Evolutionary conservation across 2,329 filamentous ascomycete species (phyloP).

Genomic region (Microascus cirrosus): DNA sequence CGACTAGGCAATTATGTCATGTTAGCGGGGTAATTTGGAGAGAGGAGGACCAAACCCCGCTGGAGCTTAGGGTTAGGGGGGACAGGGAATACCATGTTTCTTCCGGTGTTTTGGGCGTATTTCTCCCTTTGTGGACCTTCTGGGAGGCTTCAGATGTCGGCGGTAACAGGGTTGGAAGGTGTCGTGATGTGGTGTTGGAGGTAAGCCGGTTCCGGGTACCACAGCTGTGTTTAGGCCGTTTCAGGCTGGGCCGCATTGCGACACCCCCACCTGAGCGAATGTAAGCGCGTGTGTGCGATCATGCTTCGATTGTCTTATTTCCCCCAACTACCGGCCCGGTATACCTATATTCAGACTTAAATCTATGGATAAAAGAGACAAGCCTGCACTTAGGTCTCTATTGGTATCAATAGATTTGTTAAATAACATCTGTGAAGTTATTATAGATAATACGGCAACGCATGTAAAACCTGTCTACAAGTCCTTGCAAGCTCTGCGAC

Average conservation of each 20-base stretch:
- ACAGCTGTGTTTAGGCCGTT: not conserved
- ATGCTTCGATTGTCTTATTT: not conserved
- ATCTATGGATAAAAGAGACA: too few relatives aligned
- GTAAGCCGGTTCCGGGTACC: not conserved
- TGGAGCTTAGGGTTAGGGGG: not conserved
- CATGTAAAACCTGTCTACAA: too few relatives aligned
- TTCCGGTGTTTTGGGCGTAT: not conserved
- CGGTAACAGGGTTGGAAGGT: not conserved
- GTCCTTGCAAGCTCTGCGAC: too few relatives aligned
- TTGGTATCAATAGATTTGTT: too few relatives aligned
- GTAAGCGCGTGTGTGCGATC: not conserved
- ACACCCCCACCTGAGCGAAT: not conserved
- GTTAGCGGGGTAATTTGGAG: slow-evolving; percentile 3
- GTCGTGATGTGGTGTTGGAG: not conserved
- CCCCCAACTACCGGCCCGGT: too few relatives aligned
- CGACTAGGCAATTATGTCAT: slow-evolving; percentile 22
- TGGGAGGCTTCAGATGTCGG: not conserved
- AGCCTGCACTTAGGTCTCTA: too few relatives aligned
- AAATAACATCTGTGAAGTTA: too few relatives aligned
- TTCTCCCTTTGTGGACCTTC: not conserved
- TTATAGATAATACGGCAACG: too few relatives aligned
- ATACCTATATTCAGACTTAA: too few relatives aligned
- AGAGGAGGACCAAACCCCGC: not conserved
- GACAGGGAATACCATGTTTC: not conserved
- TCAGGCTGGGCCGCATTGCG: not conserved